Base-by-base conservation (phyloP, 805 yeast genomes). In the Grigorovia transvaalensis region DNA sequence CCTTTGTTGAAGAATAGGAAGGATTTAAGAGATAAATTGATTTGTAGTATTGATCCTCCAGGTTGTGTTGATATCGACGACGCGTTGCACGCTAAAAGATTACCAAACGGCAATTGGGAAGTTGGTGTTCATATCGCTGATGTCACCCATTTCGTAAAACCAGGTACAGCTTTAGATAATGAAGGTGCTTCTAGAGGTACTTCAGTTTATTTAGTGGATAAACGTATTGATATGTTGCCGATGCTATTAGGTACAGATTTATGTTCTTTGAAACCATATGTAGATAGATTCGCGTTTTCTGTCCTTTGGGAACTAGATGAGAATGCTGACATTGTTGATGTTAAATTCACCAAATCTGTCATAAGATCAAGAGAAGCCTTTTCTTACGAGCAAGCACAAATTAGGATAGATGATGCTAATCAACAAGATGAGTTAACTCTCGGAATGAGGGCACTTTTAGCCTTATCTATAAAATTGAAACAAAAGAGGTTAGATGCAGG, bases 71-170 rank as follows among this genome's bases (percentile, higher is more conserved):
- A 93, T 79, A 93, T 93, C 62, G 99, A 93, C 73, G 96, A 93
- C 73, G 99, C 99, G 1, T 74, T 93, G 48, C 99, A 93, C 65
- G 98, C 98, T 0, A 73, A 77, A 56, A 65, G 66, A 50, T 75
- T 93, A 48, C 89, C 96, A 1, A 93, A 93, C 66, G 99, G 99
- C 0, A 88, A 91, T 65, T 89, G 79, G 74, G 96, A 93, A 67
- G 96, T 93, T 52, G 99, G 99, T 63, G 99, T 93, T 33, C 99
- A 93, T 65, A 93, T 93, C 72, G 99, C 99, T 9, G 99, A 93
- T 71, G 99, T 93, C 33, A 88, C 98, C 1, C 96, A 93, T 71
- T 93, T 93, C 64, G 99, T 93, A 46, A 88, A 89, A 68, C 84
- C 99, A 0, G 85, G 83, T 56, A 88, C 96, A 2, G 83, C 98